Evolutionary conservation across 2,329 filamentous ascomycete genomes (phyloP), one percentile per base, ranked within the genome.

Genomic region (Zopfia rhizophila): DNA sequence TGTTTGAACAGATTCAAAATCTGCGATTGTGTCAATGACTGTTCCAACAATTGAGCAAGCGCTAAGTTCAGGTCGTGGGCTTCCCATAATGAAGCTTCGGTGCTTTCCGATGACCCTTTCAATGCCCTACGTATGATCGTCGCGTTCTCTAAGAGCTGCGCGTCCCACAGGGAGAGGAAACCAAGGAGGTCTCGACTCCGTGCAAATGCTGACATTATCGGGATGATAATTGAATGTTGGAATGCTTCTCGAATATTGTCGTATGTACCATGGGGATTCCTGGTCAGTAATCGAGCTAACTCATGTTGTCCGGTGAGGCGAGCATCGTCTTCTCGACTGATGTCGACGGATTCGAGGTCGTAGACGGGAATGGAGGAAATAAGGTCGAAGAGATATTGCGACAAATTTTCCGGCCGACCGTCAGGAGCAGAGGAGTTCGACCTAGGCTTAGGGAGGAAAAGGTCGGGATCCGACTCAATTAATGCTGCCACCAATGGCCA

Each of bases 101-200:
- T 17, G 56, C 51, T 10, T 18, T 13, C 13, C 22, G 12, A n/a
- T 13, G 17, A 19, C 5, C 13, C 32, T 46, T 55, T 45, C 33
- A 63, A 45, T 13, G 50, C 38, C 19, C 56, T 55, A n/a, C 59
- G 61, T 5, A 48, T 50, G 39, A 21, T 50, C 31, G 19, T 47
- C 48, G 30, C 54, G 47, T 36, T 48, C 19, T 48, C 55, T 21
- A 53, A 51, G 0, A 73, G 56, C 31, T 73, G 68, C 7, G 53
- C 43, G 35, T 71, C 62, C 69, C 69, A 73, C 38, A 54, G 53
- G n/a, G 48, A 52, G 17, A 73, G 36, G 46, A 71, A 72, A 6
- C 67, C 68, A 5, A 65, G 40, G 5, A 73, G 43, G 37, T 71
- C 63, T 8, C 70, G 53, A 33, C 66, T 70, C 7, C 61, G 57